Percentiles rank a stretch among this genome's conserved stretches.
Evolutionary conservation across 306 rosid genomes (phyloP).

Genomic region (Oxytropis ochrocephala): DNA sequence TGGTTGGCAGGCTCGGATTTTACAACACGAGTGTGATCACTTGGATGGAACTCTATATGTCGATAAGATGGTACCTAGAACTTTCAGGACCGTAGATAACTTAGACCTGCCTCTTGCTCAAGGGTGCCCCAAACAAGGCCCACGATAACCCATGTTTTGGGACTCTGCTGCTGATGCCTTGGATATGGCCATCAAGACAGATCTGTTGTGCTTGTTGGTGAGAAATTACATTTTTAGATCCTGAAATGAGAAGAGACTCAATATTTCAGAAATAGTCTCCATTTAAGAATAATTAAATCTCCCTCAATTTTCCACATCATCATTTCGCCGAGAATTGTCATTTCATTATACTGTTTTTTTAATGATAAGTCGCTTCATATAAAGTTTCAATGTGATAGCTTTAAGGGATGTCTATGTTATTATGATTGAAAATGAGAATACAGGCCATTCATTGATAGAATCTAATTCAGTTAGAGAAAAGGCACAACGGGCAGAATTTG

Average conservation of each 20-base stretch:
- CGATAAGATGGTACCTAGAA: slow-evolving; percentile 78
- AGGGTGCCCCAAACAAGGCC: slow-evolving; percentile 79
- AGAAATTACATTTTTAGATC: not conserved
- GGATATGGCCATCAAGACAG: not conserved
- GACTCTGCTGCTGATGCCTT: not conserved
- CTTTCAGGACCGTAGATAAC: slow-evolving; percentile 73
- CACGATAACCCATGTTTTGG: slow-evolving; percentile 18
- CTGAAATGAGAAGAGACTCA: not conserved
- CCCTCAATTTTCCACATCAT: not conserved
- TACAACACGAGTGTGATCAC: slow-evolving; percentile 94
- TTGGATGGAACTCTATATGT: slow-evolving; percentile 81
- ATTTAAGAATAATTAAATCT: not conserved
- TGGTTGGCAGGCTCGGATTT: slow-evolving; percentile 91
- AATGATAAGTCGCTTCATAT: not conserved
- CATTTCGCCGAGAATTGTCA: slow-evolving; percentile 2
- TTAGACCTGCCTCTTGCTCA: slow-evolving; percentile 70
- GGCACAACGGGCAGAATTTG: no score
- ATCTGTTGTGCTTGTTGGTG: not conserved
- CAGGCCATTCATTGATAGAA: no score
- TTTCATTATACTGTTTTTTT: not conserved
- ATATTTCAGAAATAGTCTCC: not conserved
- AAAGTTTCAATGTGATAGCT: slow-evolving; percentile 6
- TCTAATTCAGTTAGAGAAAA: no score
- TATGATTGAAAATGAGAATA: no score
- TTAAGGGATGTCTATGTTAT: no score